phyloP scores from a whole-genome alignment of 192 early-diverging fungal genomes.

The Allomyces javanicus region DNA sequence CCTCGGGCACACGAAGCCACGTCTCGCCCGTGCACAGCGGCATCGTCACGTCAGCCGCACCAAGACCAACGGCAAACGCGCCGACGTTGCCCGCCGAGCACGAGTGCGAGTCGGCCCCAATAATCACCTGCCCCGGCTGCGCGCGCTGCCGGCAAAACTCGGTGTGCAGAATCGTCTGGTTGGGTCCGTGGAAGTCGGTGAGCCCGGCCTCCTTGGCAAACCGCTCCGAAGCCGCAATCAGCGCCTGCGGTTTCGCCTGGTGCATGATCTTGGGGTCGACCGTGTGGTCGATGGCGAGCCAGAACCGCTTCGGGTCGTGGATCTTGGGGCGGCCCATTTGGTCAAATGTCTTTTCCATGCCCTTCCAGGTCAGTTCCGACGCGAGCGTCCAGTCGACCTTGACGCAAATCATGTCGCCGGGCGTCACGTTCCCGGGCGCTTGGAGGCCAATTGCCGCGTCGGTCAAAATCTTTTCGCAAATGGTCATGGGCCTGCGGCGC shows the following conservation, averaged over 20 bases:
- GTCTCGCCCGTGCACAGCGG: conserved; percentile 67
- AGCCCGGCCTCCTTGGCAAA: conserved; percentile 52
- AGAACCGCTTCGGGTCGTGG: conserved; percentile 60
- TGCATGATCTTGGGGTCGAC: conserved; percentile 56
- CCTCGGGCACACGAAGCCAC: conserved; percentile 65
- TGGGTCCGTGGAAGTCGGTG: conserved; percentile 51
- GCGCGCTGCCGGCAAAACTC: conserved; percentile 70
- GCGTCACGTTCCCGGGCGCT: conserved; percentile 42
- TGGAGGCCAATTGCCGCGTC: conserved; percentile 52
- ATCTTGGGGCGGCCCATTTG: conserved; percentile 51
- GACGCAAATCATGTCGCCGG: conserved; percentile 64
- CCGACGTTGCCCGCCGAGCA: conserved; percentile 64
- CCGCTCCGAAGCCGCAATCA: conserved; percentile 39
- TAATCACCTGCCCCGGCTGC: conserved; percentile 58
- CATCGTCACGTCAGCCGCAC: conserved; percentile 64
- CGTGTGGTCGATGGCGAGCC: conserved; percentile 63
- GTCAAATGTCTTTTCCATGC: conserved; percentile 69
- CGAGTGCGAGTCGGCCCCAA: conserved; percentile 63
- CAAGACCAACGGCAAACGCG: conserved; percentile 57
- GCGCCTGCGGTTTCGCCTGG: conserved; percentile 41
- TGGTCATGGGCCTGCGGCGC: conserved; percentile 45
- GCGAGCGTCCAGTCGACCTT: conserved; percentile 66
- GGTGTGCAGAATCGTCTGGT: conserved; percentile 62
- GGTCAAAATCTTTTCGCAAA: conserved; percentile 58
- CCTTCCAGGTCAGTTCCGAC: conserved; percentile 64